Evolutionary conservation across 306 rosid genomes (phyloP).

Genomic region (Vigna unguiculata): DNA sequence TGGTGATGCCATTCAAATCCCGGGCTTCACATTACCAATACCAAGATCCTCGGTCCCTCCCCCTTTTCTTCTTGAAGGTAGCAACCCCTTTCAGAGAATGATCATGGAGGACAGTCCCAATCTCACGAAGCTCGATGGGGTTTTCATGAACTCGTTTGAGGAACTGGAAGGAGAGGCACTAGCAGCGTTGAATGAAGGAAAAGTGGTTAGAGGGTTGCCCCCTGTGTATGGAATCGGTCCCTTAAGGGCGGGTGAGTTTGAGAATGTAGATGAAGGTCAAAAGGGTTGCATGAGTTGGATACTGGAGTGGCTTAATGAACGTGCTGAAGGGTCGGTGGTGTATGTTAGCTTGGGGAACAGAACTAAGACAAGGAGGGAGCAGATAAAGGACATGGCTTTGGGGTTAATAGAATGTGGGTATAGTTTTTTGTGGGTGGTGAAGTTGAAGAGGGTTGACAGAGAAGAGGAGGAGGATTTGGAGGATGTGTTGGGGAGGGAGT

Average conservation of each 20-base stretch:
- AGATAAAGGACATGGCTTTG: slow-evolving; percentile 52
- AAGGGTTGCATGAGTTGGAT: neutral
- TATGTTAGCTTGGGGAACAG: slow-evolving; percentile 57
- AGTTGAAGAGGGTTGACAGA: slow-evolving; percentile 46
- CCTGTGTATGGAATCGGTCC: slow-evolving; percentile 49
- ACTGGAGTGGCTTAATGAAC: slow-evolving; percentile 53
- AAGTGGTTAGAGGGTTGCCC: slow-evolving; percentile 42
- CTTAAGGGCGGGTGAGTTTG: slow-evolving; percentile 43
- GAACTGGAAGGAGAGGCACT: slow-evolving; percentile 47
- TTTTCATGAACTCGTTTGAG: slow-evolving; percentile 53
- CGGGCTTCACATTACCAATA: slow-evolving; percentile 24
- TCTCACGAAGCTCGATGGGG: slow-evolving; percentile 36
- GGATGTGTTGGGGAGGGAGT: slow-evolving; percentile 24
- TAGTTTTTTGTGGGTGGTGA: slow-evolving; percentile 65
- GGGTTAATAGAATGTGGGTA: slow-evolving; percentile 57
- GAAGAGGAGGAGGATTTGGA: slow-evolving; percentile 34
- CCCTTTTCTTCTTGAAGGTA: neutral
- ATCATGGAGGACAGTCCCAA: neutral
- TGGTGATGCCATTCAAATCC: slow-evolving; percentile 39
- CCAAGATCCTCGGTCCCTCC: neutral
- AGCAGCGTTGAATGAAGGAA: slow-evolving; percentile 43
- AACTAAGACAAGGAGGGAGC: slow-evolving; percentile 45
- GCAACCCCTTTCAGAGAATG: neutral
- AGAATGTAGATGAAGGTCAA: slow-evolving; percentile 9
- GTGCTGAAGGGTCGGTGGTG: slow-evolving; percentile 52